Evolutionary conservation across 352 stramenopile species (phyloP), one percentile per base, ranked within the genome.

Genomic region (Phytophthora fragariaefolia): DNA sequence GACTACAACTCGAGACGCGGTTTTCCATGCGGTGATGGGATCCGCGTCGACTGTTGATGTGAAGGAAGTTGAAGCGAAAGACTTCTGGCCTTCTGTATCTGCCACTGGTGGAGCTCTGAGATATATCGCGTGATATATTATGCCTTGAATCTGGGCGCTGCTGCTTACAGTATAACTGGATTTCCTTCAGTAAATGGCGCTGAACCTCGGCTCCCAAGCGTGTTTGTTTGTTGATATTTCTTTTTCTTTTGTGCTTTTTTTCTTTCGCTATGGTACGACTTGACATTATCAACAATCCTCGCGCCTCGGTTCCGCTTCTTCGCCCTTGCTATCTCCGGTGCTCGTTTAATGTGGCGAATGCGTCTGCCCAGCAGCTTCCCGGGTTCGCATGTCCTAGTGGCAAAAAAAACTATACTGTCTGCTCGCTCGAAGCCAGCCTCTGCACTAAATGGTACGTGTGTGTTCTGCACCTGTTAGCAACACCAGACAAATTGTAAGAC

Each of bases 251-350:
- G 12, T 57, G 45, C n/a, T 58, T 56, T 55, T 58, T 66, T 6
- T 56, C 43, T 55, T 66, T 75, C 51, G 63, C 63, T 76, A 76
- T 85, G 71, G 72, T 85, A 85, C 74, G 71, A 73, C 71, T 74
- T 71, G 69, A 77, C 69, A 76, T 61, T 77, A 81, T 83, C 74
- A 70, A 82, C 77, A 85, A 74, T 43, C 57, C 48, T 54, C 42
- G 27, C 51, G 17, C 54, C n/a, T 56, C 42, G 17, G 32, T 53
- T 61, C 32, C 51, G 54, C 36, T 45, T 53, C 24, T 28, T 72
- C 49, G 24, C 20, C 42, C 58, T 56, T 54, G 26, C 40, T 46
- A 9, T 51, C 47, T 64, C 26, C 30, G 6, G 30, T 52, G 24
- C 30, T 42, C 24, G 28, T 22, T 58, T 63, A 58, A 28, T 51